A percentile compares a stretch with the other conserved stretches of the same genome.
Conservation (phyloP, 306 rosid species). For the Casuarina equisetifolia region DNA sequence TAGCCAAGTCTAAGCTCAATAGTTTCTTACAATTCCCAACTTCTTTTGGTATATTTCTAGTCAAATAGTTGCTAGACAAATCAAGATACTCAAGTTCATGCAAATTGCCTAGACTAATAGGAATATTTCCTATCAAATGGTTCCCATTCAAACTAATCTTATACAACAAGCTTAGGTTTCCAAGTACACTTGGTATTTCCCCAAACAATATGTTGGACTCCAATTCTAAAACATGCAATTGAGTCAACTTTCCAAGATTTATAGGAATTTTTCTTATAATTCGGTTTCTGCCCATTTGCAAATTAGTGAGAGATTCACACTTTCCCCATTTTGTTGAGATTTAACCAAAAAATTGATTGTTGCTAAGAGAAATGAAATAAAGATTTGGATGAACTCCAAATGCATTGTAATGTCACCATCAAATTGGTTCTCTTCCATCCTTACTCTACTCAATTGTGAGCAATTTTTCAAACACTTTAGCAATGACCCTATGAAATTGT, state of each 20-base stretch:
- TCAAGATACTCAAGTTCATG: constrained; percentile 39
- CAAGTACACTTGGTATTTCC: constrained; percentile 31
- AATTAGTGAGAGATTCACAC: constrained; percentile 38
- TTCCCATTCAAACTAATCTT: constrained; percentile 46
- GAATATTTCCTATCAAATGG: constrained; percentile 47
- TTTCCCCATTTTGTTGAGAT: constrained; percentile 42
- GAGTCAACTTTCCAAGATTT: constrained; percentile 38
- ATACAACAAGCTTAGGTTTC: constrained; percentile 11
- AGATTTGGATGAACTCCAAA: constrained; percentile 41
- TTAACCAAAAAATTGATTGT: constrained; percentile 32
- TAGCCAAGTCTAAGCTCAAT: not conserved
- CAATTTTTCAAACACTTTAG: constrained; percentile 63
- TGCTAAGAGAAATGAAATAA: constrained; percentile 21
- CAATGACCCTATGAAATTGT: constrained; percentile 56
- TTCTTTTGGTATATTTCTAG: constrained; percentile 45
- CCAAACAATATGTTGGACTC: constrained; percentile 43
- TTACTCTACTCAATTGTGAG: constrained; percentile 35
- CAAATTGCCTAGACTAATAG: constrained; percentile 29
- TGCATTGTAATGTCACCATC: constrained; percentile 55
- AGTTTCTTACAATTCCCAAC: constrained; percentile 23
- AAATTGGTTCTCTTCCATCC: constrained; percentile 55
- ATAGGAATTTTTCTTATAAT: constrained; percentile 57
- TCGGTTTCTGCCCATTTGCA: constrained; percentile 48
- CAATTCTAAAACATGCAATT: constrained; percentile 27
- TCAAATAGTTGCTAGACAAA: constrained; percentile 50